Evolutionary conservation across 129 eudicot genomes (phyloP), one percentile per base, ranked within the genome.

Genomic region (Helichrysum umbraculigerum): DNA sequence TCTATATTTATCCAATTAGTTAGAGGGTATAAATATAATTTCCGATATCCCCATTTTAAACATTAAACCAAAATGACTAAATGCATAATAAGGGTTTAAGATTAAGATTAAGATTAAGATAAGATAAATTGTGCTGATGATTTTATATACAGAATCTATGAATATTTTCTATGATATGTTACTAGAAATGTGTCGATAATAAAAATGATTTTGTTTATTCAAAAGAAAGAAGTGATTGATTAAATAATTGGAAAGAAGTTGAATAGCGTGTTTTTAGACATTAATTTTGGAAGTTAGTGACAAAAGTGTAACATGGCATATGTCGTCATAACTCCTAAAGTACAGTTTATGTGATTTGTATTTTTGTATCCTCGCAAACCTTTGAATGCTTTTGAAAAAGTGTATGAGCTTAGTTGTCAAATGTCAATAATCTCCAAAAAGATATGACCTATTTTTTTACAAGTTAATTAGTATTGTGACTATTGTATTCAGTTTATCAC

Each of bases 241-340:
- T 54, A 7, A 54, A 20, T 33, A 57, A n/a, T 37, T 4, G 19
- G 5, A 47, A 75, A 73, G 33, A 74, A 56, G 20, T 11, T 44
- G 34, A 32, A 70, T 78, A 78, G 70, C 76, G 82, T 72, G 82
- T 78, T 78, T 59, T 10, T 42, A 5, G 76, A 78, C 82, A 60
- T 70, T 58, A 20, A 21, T 61, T 61, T 59, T 30, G 70, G 82
- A 78, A 42, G 44, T 50, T 78, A 61, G 63, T 42, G 76, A 70
- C 82, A 78, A 70, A 78, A 30, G 64, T 71, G 63, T 77, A 70
- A 42, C 71, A 78, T 60, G 79, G 64, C 25, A 32, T 65, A 33
- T 72, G 66, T 54, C 76, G 32, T 54, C 44, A 33, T 17, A 37
- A 21, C 3, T 67, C 39, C 20, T 17, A 67, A 2, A 25, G 1